Conservation (phyloP, 805 yeast genomes). For the Komagataella populi region DNA sequence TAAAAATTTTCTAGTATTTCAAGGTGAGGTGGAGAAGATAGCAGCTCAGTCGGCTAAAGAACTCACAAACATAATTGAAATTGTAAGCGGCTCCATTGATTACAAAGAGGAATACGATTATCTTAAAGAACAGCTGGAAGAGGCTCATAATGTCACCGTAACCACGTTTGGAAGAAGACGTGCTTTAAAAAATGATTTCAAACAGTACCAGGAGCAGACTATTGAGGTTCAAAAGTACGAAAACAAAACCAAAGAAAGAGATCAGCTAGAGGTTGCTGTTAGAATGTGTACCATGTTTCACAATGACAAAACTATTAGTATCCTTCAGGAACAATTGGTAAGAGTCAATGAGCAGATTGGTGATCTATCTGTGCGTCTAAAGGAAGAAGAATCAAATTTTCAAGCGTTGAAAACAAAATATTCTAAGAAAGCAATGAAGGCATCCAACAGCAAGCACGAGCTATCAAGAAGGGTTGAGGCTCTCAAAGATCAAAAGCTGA, state of each 20-base stretch:
- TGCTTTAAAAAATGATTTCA: constrained; percentile 57
- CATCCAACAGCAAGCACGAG: constrained; percentile 24
- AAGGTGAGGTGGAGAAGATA: constrained; percentile 91
- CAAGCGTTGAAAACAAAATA: constrained; percentile 22
- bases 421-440: constrained; percentile 29
- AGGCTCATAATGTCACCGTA: constrained; percentile 50
- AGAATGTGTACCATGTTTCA: neutral
- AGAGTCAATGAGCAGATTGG: constrained; percentile 14
- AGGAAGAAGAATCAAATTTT: constrained; percentile 16
- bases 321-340: constrained; percentile 23
- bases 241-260: constrained; percentile 32
- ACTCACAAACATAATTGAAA: constrained; percentile 62
- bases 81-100: constrained; percentile 71
- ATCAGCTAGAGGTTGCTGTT: neutral
- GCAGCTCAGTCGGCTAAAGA: constrained; percentile 79
- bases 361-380: constrained; percentile 1
- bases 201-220: constrained; percentile 65
- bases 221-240: constrained; percentile 59
- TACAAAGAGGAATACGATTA: constrained; percentile 51
- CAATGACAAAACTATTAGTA: constrained; percentile 16
- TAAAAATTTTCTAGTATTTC: constrained; percentile 84
- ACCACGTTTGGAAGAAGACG: constrained; percentile 56
- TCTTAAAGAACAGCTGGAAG: constrained; percentile 49
- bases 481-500: constrained; percentile 31
- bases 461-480: constrained; percentile 21